These are phyloP conservation scores for Pseudogymnoascus sp. DNA, from an alignment of 2,329 filamentous ascomycete species.

Conservation along the genomic window DNA sequence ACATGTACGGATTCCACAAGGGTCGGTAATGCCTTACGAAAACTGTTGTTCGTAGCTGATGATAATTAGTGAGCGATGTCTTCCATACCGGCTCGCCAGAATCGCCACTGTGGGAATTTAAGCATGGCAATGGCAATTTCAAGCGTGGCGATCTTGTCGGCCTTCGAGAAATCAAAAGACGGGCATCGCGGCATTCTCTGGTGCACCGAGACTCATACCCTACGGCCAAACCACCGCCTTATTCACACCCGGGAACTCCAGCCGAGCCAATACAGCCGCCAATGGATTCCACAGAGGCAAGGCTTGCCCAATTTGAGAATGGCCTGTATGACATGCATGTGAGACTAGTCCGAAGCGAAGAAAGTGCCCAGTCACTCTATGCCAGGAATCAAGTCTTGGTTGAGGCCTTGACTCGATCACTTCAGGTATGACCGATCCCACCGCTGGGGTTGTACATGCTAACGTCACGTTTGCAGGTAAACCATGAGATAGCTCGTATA, in stretches of 20 bases:
- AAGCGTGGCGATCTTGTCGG: constrained; percentile 89
- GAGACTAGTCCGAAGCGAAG: constrained; percentile 73
- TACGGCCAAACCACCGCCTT: constrained; percentile 58
- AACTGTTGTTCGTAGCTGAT: constrained; percentile 13
- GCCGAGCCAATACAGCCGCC: constrained; percentile 65
- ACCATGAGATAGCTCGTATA: constrained; percentile 71
- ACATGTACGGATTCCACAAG: constrained; percentile 99
- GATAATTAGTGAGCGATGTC: constrained; percentile 76
- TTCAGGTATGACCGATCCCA: constrained; percentile 42
- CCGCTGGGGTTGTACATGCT: constrained; percentile 12
- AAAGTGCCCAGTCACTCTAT: constrained; percentile 69
- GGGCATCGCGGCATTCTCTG: constrained; percentile 84
- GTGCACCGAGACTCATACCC: constrained; percentile 88
- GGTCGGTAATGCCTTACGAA: constrained; percentile 43
- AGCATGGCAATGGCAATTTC: constrained; percentile 94
- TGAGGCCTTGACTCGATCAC: constrained; percentile 67
- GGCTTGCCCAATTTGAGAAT: constrained; percentile 70
- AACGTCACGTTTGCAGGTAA: constrained; percentile 50
- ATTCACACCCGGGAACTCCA: constrained; percentile 75
- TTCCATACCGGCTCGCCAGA: constrained; percentile 94
- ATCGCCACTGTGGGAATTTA: constrained; percentile 95
- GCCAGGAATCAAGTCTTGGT: constrained; percentile 73
- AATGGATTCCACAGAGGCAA: constrained; percentile 67
- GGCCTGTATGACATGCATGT: constrained; percentile 70
- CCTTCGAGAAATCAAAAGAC: constrained; percentile 87